phyloP scores from a whole-genome alignment of 2,329 filamentous ascomycete species.

The Orbilia oligospora region DNA sequence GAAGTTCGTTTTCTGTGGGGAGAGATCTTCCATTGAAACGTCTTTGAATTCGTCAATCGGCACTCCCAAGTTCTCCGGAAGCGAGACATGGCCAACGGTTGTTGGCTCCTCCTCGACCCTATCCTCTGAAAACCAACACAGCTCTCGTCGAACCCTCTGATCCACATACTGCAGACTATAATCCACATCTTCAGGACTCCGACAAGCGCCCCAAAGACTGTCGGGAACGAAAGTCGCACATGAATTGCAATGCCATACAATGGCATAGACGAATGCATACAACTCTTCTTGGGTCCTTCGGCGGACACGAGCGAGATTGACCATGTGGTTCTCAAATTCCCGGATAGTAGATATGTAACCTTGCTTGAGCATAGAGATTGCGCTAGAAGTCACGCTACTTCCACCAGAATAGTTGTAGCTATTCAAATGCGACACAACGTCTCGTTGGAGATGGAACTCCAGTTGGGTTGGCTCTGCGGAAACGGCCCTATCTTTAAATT shows the following conservation, averaged over 20 bases:
- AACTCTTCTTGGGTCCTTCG: conserved; percentile 51
- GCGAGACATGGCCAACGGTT: conserved; percentile 36
- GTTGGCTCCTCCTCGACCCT: conserved; percentile 12
- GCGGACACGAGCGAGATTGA: conserved; percentile 43
- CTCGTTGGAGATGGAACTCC: conserved; percentile 40
- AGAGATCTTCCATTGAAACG: conserved; percentile 18
- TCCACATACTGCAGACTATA: conserved; percentile 57
- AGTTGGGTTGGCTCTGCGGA: conserved; percentile 25
- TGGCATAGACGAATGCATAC: conserved; percentile 49
- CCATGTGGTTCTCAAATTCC: conserved; percentile 53
- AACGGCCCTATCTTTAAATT: conserved; percentile 41
- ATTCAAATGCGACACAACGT: conserved; percentile 45
- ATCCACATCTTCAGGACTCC: conserved; percentile 35
- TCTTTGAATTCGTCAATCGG: conserved; percentile 28
- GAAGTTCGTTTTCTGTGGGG: conserved; percentile 17
- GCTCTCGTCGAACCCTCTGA: conserved; percentile 39
- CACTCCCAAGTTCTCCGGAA: conserved; percentile 25
- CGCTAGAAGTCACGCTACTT: conserved; percentile 39
- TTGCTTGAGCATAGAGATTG: conserved; percentile 42
- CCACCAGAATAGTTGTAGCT: conserved; percentile 41
- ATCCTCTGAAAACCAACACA: conserved; percentile 42
- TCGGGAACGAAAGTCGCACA: conserved; percentile 59
- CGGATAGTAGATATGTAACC: conserved; percentile 55
- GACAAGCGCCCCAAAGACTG: conserved; percentile 45
- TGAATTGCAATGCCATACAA: conserved; percentile 58